Conservation (phyloP, 495 filamentous ascomycete genomes). For the Filosporella fistucella region DNA sequence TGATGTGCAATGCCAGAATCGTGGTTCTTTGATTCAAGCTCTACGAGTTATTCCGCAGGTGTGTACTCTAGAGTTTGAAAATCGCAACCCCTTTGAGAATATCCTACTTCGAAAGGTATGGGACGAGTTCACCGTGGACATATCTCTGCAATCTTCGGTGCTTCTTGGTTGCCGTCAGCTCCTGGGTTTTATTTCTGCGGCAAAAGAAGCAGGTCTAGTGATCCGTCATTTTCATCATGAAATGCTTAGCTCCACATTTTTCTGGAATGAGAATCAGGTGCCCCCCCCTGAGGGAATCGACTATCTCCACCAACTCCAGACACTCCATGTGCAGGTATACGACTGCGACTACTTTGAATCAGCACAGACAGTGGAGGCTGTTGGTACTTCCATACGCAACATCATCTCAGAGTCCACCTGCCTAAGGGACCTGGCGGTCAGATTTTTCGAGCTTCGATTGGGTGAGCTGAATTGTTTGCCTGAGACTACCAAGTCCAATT, state of each 20-base stretch:
- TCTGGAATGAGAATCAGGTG: not conserved
- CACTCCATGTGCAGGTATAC: too few relatives aligned
- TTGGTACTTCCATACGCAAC: too few relatives aligned
- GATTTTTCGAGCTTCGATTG: too few relatives aligned
- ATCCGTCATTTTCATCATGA: slow-evolving; percentile 10
- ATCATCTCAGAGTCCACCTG: too few relatives aligned
- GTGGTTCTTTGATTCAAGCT: not conserved
- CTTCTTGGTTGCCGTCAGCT: not conserved
- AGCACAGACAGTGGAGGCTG: too few relatives aligned
- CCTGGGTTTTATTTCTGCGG: slow-evolving; percentile 6
- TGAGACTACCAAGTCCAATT: too few relatives aligned
- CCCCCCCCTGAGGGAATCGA: too few relatives aligned
- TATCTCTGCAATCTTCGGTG: not conserved
- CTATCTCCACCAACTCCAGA: too few relatives aligned
- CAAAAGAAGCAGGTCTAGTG: slow-evolving; percentile 3
- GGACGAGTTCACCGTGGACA: slow-evolving; percentile 8
- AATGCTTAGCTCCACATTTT: slow-evolving; percentile 1
- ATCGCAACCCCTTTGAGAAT: slow-evolving; percentile 10
- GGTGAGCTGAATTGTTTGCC: too few relatives aligned
- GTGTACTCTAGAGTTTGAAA: not conserved
- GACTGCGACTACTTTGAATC: too few relatives aligned
- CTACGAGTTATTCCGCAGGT: slow-evolving; percentile 2
- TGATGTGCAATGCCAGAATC: not conserved
- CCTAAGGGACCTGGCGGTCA: too few relatives aligned
- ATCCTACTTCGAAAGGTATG: slow-evolving; percentile 9